phyloP scores from a whole-genome alignment of 1,284 basidiomycete genomes.

The Singerocomus rubriflavus region DNA sequence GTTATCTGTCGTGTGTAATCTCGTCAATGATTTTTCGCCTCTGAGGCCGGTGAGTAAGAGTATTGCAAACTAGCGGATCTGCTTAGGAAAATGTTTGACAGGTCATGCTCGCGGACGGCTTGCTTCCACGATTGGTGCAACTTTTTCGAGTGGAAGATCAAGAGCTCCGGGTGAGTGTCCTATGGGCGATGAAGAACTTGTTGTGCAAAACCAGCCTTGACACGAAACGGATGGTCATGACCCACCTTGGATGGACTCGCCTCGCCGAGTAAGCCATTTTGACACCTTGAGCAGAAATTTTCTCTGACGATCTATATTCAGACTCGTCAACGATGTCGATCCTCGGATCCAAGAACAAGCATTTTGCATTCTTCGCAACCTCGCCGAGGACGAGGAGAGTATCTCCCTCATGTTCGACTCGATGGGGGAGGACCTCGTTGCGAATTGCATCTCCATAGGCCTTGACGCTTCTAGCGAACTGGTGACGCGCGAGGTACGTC shows the following conservation, averaged over 20 bases:
- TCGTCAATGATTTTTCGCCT: constrained; percentile 85
- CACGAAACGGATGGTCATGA: constrained; percentile 65
- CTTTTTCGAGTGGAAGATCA: constrained; percentile 53
- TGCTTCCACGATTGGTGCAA: constrained; percentile 60
- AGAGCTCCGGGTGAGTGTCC: constrained; percentile 59
- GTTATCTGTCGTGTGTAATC: constrained; percentile 76
- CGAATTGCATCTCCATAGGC: constrained; percentile 43
- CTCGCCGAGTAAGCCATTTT: constrained; percentile 45
- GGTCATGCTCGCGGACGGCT: constrained; percentile 55
- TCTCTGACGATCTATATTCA: constrained; percentile 20
- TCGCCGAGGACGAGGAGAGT: constrained; percentile 59
- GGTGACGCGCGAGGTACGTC: constrained; percentile 49
- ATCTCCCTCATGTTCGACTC: constrained; percentile 57
- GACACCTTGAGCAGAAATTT: background rate
- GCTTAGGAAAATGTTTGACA: background rate
- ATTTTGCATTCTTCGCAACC: constrained; percentile 57
- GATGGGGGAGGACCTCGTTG: constrained; percentile 45
- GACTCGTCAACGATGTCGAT: constrained; percentile 50
- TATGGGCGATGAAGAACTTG: constrained; percentile 84
- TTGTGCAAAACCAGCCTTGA: constrained; percentile 57
- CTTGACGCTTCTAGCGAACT: constrained; percentile 49
- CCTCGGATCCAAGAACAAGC: constrained; percentile 63
- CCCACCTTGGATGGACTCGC: constrained; percentile 58
- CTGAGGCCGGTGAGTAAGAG: constrained; percentile 55
- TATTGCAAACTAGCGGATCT: background rate